A percentile compares a stretch with the other conserved stretches of the same genome.
These are phyloP conservation scores for Fraxinus anomala DNA, from an alignment of 257 asterid species.

Conservation along the genomic window DNA sequence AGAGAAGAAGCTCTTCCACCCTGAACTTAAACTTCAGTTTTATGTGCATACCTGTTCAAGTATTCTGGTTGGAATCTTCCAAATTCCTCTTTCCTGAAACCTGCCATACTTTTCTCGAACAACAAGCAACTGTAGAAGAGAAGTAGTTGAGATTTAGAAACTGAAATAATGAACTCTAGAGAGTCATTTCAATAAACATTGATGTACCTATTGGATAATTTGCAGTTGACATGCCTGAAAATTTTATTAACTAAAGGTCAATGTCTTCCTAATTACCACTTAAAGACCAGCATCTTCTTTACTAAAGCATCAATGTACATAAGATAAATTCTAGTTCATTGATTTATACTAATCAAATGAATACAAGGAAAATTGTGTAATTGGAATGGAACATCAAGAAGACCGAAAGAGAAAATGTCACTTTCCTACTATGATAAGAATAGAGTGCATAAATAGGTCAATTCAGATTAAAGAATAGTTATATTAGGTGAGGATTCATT, in stretches of 20 bases:
- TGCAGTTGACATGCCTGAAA: not conserved
- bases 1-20: conserved; percentile 5
- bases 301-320: not conserved
- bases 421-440: conserved; percentile 8
- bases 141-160: conserved; percentile 13
- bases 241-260: not conserved
- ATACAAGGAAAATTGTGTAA: not conserved
- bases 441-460: not conserved
- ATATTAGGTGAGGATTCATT: not conserved
- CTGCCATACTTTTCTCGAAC: conserved; percentile 70
- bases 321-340: not conserved
- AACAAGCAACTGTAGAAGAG: conserved; percentile 62
- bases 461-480: not conserved
- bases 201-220: not conserved
- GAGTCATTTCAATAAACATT: not conserved
- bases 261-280: not conserved
- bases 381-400: not conserved
- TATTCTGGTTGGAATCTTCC: conserved; percentile 85
- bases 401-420: not conserved
- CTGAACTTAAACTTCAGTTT: conserved; percentile 4
- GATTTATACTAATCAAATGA: not conserved
- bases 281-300: conserved; percentile 11
- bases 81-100: conserved; percentile 50
- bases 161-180: not conserved
- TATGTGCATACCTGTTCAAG: conserved; percentile 55